These are phyloP conservation scores for Suillus subalutaceus DNA, from an alignment of 768 basidiomycete genomes.

Conservation along the genomic window DNA sequence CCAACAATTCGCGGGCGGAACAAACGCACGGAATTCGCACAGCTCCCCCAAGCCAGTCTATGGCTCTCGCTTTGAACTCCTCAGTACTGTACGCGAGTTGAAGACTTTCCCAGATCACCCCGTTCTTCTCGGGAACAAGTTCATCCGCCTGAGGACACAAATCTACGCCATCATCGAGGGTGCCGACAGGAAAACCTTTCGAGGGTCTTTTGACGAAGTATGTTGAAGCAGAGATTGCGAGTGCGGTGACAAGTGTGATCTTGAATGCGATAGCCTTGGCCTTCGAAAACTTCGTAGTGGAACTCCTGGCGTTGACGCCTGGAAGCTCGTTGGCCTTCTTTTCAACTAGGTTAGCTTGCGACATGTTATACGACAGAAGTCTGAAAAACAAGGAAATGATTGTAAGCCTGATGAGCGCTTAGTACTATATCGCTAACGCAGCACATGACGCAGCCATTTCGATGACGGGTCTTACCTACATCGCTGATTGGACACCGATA, in stretches of 20 bases:
- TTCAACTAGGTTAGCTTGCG: not conserved
- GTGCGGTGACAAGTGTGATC: slow-evolving; percentile 14
- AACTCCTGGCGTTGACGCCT: not conserved
- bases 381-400: not conserved
- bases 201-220: slow-evolving; percentile 14
- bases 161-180: slow-evolving; percentile 8
- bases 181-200: not conserved
- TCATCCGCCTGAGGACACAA: slow-evolving; percentile 39
- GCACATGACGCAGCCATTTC: no score
- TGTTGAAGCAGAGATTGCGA: slow-evolving; percentile 21
- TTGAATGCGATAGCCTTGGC: slow-evolving; percentile 16
- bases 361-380: not conserved
- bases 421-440: no score
- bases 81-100: slow-evolving; percentile 34
- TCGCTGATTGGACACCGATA: no score
- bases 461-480: no score
- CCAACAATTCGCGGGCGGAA: not conserved
- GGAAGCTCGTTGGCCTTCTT: slow-evolving; percentile 2
- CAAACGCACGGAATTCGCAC: slow-evolving; percentile 44
- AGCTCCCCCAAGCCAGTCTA: slow-evolving; percentile 42
- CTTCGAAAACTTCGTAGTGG: slow-evolving; percentile 31
- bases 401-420: no score
- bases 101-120: slow-evolving; percentile 35
- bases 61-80: slow-evolving; percentile 37
- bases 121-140: slow-evolving; percentile 37